Evolutionary conservation across 306 rosid species (phyloP).

Genomic region (Styphnolobium japonicum): DNA sequence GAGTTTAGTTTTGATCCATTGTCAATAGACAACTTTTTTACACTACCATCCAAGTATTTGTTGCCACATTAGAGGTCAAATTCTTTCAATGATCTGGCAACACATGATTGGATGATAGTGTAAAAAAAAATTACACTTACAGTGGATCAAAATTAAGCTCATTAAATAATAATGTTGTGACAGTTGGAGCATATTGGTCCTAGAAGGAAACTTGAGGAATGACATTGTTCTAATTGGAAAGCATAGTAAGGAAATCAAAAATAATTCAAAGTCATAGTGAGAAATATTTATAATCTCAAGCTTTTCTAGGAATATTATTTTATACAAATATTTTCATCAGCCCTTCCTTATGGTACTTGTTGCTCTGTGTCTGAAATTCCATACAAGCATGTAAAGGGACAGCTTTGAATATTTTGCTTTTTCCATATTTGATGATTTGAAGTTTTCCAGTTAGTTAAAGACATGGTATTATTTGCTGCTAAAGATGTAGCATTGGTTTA

Average conservation of each 20-base stretch:
- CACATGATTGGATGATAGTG: not conserved
- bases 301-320: not conserved
- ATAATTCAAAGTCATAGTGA: not conserved
- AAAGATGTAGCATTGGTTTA: conserved; percentile 26
- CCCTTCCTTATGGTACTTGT: not conserved
- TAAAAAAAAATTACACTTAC: no score
- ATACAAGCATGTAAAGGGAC: not conserved
- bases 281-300: not conserved
- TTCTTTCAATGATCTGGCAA: no score
- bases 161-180: not conserved
- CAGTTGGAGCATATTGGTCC: not conserved
- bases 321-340: not conserved
- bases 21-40: no score
- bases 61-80: no score
- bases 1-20: no score
- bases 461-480: conserved; percentile 13
- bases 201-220: not conserved
- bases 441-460: not conserved
- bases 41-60: no score
- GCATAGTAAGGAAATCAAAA: not conserved
- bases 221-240: not conserved
- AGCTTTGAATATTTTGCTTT: not conserved
- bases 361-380: conserved; percentile 7
- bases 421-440: not conserved
- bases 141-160: not conserved